A percentile compares a stretch with the other conserved stretches of the same genome.
Evolutionary conservation across 768 basidiomycete genomes (phyloP).

Genomic region (Leccinum barrowsii): DNA sequence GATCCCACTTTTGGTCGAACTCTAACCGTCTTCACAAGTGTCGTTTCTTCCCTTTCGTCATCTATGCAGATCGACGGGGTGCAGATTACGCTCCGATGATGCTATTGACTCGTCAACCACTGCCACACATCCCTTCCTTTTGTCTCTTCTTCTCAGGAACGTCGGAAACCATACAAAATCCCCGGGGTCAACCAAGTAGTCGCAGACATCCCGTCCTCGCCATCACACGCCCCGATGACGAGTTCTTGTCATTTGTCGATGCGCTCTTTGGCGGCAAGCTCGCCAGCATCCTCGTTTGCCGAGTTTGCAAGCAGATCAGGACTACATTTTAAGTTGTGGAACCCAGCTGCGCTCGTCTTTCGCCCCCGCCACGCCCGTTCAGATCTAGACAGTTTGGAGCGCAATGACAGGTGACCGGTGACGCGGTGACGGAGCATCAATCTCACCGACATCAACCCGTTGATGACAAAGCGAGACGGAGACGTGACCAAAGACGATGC

Average conservation of each 20-base stretch:
- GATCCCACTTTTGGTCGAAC: constrained; percentile 67
- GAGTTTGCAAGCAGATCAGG: constrained; percentile 78
- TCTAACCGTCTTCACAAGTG: constrained; percentile 24
- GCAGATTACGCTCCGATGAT: constrained; percentile 54
- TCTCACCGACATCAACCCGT: constrained; percentile 32
- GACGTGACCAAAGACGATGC: too few species aligned
- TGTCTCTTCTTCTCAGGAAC: constrained; percentile 56
- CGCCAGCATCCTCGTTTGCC: constrained; percentile 89
- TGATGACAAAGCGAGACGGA: too few species aligned
- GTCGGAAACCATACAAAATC: constrained; percentile 40
- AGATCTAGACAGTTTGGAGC: constrained; percentile 30
- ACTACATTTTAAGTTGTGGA: constrained; percentile 21
- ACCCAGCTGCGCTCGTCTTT: constrained; percentile 53
- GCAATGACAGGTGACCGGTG: constrained; percentile 7
- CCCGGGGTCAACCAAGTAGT: constrained; percentile 23
- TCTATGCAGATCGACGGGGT: constrained; percentile 27
- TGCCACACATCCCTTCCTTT: constrained; percentile 56
- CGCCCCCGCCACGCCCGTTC: constrained; percentile 45
- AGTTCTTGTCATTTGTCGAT: constrained; percentile 74
- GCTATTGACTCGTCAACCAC: constrained; percentile 64
- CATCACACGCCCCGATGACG: constrained; percentile 33
- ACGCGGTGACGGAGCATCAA: constrained; percentile 31
- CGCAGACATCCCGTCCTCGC: neutral
- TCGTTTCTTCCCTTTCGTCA: constrained; percentile 39
- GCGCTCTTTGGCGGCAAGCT: constrained; percentile 89